Conservation (phyloP, 2,329 filamentous ascomycete species). For the Scleromitrula shiraiana region DNA sequence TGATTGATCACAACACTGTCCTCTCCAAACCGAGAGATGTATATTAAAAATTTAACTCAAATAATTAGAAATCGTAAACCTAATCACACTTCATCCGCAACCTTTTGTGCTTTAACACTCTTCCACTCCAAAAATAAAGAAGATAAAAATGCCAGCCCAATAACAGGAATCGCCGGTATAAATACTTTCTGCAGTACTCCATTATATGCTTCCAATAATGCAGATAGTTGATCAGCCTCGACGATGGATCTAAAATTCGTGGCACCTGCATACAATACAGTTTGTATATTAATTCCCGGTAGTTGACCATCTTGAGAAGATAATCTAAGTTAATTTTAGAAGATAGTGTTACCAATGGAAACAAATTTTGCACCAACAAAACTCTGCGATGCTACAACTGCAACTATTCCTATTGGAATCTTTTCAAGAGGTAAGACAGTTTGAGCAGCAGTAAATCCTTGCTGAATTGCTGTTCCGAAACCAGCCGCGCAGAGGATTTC, state of each 20-base stretch:
- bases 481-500: constrained; percentile 21
- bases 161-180: constrained; percentile 44
- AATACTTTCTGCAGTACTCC: constrained; percentile 42
- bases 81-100: not conserved
- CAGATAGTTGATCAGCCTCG: constrained; percentile 32
- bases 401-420: constrained; percentile 36
- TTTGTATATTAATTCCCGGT: constrained; percentile 20
- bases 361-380: constrained; percentile 40
- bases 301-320: constrained; percentile 3
- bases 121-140: constrained; percentile 44
- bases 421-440: constrained; percentile 30
- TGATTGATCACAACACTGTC: too few species aligned
- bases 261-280: constrained; percentile 27
- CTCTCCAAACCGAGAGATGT: too few species aligned
- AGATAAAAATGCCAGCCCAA: constrained; percentile 40
- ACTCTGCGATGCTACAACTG: constrained; percentile 36
- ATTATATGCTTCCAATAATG: constrained; percentile 46
- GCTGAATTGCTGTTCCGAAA: constrained; percentile 26
- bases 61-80: too few species aligned
- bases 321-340: constrained; percentile 28
- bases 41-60: too few species aligned
- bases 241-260: constrained; percentile 42
- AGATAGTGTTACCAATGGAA: constrained; percentile 37
- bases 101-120: constrained; percentile 13
- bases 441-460: constrained; percentile 25